Evolutionary conservation across 768 basidiomycete genomes (phyloP), one percentile per base, ranked within the genome.

Genomic region (Leccinum fibrillosum): DNA sequence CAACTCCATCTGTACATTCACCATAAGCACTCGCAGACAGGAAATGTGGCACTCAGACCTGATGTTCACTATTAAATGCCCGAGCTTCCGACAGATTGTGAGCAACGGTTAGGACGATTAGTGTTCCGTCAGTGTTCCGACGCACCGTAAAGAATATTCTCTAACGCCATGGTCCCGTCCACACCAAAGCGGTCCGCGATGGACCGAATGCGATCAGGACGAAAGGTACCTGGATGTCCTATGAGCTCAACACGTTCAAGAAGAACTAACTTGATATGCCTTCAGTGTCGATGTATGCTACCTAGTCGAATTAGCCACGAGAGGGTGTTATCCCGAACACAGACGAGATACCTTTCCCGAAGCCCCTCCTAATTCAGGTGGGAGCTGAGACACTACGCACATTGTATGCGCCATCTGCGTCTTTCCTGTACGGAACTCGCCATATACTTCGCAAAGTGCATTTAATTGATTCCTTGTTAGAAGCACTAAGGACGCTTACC

Each of bases 351-450:
- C 90, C 80, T 92, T 96, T 44, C 95, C 95, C 13, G 89, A 82
- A 1, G 92, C 95, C 7, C 95, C 95, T 6, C 94, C 94, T 66
- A 94, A 81, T 52, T 96, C 94, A 2, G 84, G 78, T 28, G 95
- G 95, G 48, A 98, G 82, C 68, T 98, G 95, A 4, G 92, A 75
- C 5, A 94, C 77, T 7, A 98, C 92, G 65, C 91, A 92, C 82
- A 97, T 89, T 12, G 95, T 98, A 73, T 97, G 96, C 25, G 92
- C 93, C 52, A 96, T 78, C 69, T 98, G 96, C 5, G 95, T 97
- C 75, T 96, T 95, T 30, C 95, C 95, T 0, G 96, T 98, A 32
- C 95, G 84, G 73, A 90, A 98, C 73, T 98, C 95, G 48, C 96
- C 95, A 67, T 94, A 98, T 2, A 98, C 94, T 93, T 58, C 15